Conservation (phyloP, 2,329 filamentous ascomycete genomes). For the Hawksworthiomyces lignivorus region DNA sequence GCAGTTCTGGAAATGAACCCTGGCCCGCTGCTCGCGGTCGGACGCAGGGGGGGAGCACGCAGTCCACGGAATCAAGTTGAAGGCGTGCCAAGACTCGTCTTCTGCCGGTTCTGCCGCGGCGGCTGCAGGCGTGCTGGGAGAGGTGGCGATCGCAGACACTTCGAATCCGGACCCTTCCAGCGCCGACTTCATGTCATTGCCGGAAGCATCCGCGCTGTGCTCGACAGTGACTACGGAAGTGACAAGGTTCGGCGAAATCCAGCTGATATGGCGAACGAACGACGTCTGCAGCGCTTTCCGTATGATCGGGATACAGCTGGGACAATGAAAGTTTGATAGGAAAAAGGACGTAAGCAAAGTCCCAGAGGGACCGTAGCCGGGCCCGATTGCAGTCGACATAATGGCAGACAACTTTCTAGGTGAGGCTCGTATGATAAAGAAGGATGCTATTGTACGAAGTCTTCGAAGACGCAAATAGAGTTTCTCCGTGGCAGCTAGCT, state of each 20-base stretch:
- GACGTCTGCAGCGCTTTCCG: conserved; percentile 45
- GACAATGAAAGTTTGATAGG: conserved; percentile 69
- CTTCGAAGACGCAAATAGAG: too few species aligned
- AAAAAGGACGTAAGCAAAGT: conserved; percentile 62
- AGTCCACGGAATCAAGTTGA: conserved; percentile 2
- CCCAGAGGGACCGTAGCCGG: too few species aligned
- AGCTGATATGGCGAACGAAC: conserved; percentile 39
- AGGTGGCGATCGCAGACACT: not conserved
- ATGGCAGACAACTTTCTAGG: too few species aligned
- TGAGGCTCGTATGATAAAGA: too few species aligned
- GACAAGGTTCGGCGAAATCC: conserved; percentile 63
- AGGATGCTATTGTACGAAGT: too few species aligned
- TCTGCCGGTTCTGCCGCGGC: not conserved
- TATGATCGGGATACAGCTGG: conserved; percentile 64
- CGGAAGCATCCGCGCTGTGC: conserved; percentile 41
- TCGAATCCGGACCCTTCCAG: conserved; percentile 53
- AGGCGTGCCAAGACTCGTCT: not conserved
- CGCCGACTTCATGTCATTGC: conserved; percentile 33
- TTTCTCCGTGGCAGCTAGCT: too few species aligned
- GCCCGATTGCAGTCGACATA: too few species aligned
- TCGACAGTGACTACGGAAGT: conserved; percentile 60
- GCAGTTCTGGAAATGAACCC: conserved; percentile 36
- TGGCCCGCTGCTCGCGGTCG: conserved; percentile 6
- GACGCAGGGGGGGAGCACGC: conserved; percentile 12
- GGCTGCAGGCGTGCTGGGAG: not conserved